These are phyloP conservation scores for Hyphopichia homilentoma DNA, from an alignment of 805 yeast species.

Conservation along the genomic window DNA sequence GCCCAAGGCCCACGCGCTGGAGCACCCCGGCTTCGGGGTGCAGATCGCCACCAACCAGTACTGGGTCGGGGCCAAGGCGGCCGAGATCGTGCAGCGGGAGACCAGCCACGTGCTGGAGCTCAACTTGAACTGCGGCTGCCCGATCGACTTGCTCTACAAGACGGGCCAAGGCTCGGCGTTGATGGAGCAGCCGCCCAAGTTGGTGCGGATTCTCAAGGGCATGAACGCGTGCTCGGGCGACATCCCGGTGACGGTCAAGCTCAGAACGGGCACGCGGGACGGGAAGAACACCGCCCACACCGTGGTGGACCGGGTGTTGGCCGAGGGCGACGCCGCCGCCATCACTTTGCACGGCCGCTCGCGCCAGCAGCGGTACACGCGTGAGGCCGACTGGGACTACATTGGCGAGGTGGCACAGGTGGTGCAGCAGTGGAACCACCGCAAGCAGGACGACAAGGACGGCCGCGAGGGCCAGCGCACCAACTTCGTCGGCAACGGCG, in stretches of 20 bases:
- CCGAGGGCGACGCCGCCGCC: slow-evolving; percentile 81
- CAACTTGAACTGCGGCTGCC: slow-evolving; percentile 95
- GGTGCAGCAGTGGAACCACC: slow-evolving; percentile 56
- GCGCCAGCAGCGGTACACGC: slow-evolving; percentile 91
- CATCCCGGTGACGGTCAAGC: slow-evolving; percentile 85
- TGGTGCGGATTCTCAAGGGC: slow-evolving; percentile 74
- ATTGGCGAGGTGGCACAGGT: slow-evolving; percentile 67
- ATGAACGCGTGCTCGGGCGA: slow-evolving; percentile 91
- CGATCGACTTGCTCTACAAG: slow-evolving; percentile 88
- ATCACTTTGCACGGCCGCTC: slow-evolving; percentile 95
- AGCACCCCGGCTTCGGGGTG: slow-evolving; percentile 86
- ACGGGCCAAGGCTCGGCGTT: slow-evolving; percentile 96
- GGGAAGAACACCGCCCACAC: slow-evolving; percentile 82
- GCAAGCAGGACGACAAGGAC: slow-evolving; percentile 58
- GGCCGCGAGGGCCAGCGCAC: slow-evolving; percentile 56
- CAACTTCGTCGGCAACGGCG: slow-evolving; percentile 93
- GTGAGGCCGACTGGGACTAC: slow-evolving; percentile 91
- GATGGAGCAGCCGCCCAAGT: slow-evolving; percentile 81
- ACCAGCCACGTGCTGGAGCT: slow-evolving; percentile 70
- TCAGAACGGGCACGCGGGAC: slow-evolving; percentile 89
- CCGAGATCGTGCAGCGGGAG: slow-evolving; percentile 67
- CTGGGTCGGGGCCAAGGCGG: slow-evolving; percentile 91
- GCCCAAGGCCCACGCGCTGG: slow-evolving; percentile 80
- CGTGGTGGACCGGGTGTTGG: slow-evolving; percentile 65
- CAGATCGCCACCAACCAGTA: slow-evolving; percentile 90